Percentiles rank a stretch among this genome's conserved stretches.
Evolutionary conservation across 2,329 filamentous ascomycete species (phyloP).

Genomic region (Cercospora citrullina): DNA sequence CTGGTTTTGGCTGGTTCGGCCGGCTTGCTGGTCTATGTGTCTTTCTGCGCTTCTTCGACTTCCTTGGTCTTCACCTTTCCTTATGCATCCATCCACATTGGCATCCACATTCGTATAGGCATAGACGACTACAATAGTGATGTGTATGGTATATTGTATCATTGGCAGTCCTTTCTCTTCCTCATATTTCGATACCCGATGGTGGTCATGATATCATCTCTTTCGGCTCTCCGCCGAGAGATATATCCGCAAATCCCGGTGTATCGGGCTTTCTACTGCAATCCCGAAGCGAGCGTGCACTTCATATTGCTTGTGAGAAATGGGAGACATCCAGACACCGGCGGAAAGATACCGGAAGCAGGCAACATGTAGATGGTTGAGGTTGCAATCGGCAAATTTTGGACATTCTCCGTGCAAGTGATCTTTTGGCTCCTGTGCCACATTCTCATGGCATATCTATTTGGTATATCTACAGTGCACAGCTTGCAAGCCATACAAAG

Average conservation of each 20-base stretch:
- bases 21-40: not conserved
- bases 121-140: not conserved
- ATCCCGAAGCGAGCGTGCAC: not conserved
- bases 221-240: not conserved
- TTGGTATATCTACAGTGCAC: conserved; percentile 1
- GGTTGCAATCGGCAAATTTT: not conserved
- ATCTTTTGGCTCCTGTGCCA: not conserved
- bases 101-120: not conserved
- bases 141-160: conserved; percentile 3
- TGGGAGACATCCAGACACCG: not conserved
- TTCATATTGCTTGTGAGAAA: not conserved
- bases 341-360: not conserved
- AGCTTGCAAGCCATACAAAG: not conserved
- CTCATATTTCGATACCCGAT: not conserved
- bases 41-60: not conserved
- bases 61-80: not conserved
- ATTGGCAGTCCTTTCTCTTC: not conserved
- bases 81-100: not conserved
- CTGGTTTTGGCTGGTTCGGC: not conserved
- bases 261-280: not conserved
- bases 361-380: not conserved
- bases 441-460: conserved; percentile 3
- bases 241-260: not conserved
- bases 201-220: not conserved
- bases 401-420: not conserved